These are phyloP conservation scores for Sugiyamaella castrensis DNA, from an alignment of 1,139 yeast species.

Conservation along the genomic window DNA sequence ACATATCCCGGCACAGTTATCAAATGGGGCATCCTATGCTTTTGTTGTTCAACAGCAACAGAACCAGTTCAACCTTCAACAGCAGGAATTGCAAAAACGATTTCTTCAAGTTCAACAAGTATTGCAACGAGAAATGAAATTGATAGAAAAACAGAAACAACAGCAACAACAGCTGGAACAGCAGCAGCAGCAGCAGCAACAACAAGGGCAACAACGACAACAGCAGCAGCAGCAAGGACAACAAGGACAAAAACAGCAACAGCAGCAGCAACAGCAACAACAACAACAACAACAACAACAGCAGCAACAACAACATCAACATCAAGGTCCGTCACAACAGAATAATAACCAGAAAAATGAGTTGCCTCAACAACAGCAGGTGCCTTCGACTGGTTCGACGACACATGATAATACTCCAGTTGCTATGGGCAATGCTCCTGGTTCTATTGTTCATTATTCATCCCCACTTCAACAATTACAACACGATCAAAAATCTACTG, in stretches of 20 bases:
- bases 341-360: not conserved
- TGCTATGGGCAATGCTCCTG: not conserved
- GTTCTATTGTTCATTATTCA: not conserved
- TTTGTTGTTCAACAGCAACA: constrained; percentile 17
- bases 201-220: too few species aligned
- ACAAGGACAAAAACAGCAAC: not conserved
- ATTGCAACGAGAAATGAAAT: constrained; percentile 1
- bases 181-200: constrained; percentile 1
- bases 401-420: not conserved
- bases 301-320: not conserved
- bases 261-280: not conserved
- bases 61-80: constrained; percentile 11
- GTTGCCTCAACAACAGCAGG: not conserved
- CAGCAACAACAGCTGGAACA: constrained; percentile 1
- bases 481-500: too few species aligned
- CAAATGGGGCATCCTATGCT: constrained; percentile 11
- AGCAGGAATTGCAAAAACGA: constrained; percentile 7
- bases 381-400: not conserved
- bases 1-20: constrained; percentile 22
- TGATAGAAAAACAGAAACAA: constrained; percentile 3
- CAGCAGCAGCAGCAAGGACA: too few species aligned
- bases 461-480: too few species aligned
- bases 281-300: not conserved
- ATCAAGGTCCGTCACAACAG: not conserved
- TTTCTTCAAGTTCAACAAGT: constrained; percentile 1